phyloP scores from a whole-genome alignment of 2,329 filamentous ascomycete species.

The Claviceps sp. region DNA sequence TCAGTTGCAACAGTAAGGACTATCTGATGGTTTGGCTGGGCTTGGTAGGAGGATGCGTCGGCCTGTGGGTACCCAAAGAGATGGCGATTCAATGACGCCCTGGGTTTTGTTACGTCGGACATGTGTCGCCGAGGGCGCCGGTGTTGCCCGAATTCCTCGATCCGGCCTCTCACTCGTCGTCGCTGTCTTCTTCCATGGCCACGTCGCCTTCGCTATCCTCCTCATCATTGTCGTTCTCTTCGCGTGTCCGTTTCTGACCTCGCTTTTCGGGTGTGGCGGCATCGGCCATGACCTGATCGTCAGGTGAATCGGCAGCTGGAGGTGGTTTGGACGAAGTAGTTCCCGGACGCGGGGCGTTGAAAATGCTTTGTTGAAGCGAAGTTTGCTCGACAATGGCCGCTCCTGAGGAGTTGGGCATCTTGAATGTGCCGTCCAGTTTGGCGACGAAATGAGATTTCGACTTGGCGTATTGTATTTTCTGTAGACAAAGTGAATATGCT shows the following conservation, averaged over 20 bases:
- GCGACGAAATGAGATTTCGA: conserved; percentile 77
- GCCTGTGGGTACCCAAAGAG: conserved; percentile 61
- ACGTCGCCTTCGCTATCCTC: conserved; percentile 59
- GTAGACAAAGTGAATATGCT: not conserved
- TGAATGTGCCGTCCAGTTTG: conserved; percentile 85
- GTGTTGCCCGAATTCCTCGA: not conserved
- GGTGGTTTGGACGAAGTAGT: conserved; percentile 36
- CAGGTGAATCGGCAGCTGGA: conserved; percentile 29
- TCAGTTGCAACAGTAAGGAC: conserved; percentile 46
- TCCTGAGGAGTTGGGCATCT: conserved; percentile 44
- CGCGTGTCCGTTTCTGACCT: conserved; percentile 58
- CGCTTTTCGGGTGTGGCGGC: conserved; percentile 40
- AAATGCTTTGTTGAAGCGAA: conserved; percentile 67
- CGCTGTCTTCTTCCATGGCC: conserved; percentile 57
- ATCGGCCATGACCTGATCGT: conserved; percentile 36
- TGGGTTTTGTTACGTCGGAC: not conserved
- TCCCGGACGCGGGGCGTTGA: conserved; percentile 51
- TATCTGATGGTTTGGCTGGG: conserved; percentile 87
- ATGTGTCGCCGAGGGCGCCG: not conserved
- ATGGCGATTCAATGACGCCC: conserved; percentile 35
- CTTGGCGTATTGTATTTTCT: conserved; percentile 89
- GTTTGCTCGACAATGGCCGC: conserved; percentile 50
- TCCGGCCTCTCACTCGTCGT: conserved; percentile 44
- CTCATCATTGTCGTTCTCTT: conserved; percentile 46
- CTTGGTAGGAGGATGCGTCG: conserved; percentile 68